These are phyloP conservation scores for Coffea canephora DNA, from an alignment of 257 asterid species.

Conservation along the genomic window DNA sequence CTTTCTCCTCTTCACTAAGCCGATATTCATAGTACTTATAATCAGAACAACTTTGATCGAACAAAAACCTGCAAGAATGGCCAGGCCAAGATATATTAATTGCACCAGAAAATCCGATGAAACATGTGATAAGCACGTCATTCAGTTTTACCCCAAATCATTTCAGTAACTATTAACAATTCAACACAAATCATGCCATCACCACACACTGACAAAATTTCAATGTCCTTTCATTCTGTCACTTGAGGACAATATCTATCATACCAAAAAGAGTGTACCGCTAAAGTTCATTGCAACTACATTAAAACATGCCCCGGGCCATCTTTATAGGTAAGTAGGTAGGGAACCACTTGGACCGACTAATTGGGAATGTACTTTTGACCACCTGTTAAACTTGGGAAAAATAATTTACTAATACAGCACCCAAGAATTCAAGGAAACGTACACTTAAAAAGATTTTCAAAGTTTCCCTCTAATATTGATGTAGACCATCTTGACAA, in stretches of 20 bases:
- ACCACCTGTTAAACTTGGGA: not conserved
- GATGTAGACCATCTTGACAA: not conserved
- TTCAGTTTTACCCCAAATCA: not conserved
- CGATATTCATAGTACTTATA: conserved; percentile 81
- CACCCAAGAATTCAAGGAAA: not conserved
- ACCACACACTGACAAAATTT: not conserved
- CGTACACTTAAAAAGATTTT: not conserved
- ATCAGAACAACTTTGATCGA: conserved; percentile 71
- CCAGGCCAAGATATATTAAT: not conserved
- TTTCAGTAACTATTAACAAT: not conserved
- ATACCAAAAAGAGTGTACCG: not conserved
- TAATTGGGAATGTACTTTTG: not conserved
- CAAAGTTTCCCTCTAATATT: not conserved
- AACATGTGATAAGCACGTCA: not conserved
- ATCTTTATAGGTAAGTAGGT: not conserved
- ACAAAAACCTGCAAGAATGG: conserved; percentile 54
- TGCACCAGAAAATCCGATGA: not conserved
- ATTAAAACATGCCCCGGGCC: not conserved
- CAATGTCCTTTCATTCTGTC: not conserved
- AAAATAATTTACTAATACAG: not conserved
- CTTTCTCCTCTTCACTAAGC: conserved; percentile 69
- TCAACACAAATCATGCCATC: conserved; percentile 2
- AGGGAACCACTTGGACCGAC: not conserved
- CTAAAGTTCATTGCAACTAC: not conserved
- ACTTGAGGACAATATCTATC: not conserved